Percentiles rank a stretch among this genome's conserved stretches.
Conservation (phyloP, 2,329 filamentous ascomycete species). For the Epichloe brachyelytri region DNA sequence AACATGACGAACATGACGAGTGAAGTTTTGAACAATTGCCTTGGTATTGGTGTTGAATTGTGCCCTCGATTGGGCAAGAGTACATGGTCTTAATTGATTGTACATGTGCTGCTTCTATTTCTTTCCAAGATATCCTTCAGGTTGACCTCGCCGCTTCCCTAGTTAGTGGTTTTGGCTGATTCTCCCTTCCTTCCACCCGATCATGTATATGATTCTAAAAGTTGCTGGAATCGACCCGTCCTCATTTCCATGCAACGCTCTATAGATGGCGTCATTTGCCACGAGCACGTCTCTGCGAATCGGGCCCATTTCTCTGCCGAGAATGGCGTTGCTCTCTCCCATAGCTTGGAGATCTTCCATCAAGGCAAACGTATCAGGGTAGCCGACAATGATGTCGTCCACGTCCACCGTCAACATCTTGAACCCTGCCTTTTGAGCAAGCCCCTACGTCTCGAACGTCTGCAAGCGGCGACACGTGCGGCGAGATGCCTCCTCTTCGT, state of each 20-base stretch:
- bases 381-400: slow-evolving; percentile 94
- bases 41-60: background rate
- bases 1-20: background rate
- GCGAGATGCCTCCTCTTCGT: slow-evolving; percentile 77
- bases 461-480: slow-evolving; percentile 80
- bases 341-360: slow-evolving; percentile 94
- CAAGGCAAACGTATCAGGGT: slow-evolving; percentile 75
- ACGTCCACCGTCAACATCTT: slow-evolving; percentile 94
- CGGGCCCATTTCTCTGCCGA: slow-evolving; percentile 69
- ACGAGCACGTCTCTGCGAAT: slow-evolving; percentile 74
- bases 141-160: slow-evolving; percentile 80
- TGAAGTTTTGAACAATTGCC: background rate
- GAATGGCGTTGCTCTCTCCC: slow-evolving; percentile 84
- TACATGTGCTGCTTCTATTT: slow-evolving; percentile 18
- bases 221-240: slow-evolving; percentile 74
- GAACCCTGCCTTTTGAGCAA: slow-evolving; percentile 81
- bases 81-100: background rate
- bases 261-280: slow-evolving; percentile 81
- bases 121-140: slow-evolving; percentile 64
- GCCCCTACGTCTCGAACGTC: slow-evolving; percentile 88
- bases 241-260: slow-evolving; percentile 70
- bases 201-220: slow-evolving; percentile 95
- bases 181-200: slow-evolving; percentile 86
- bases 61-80: background rate
- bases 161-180: slow-evolving; percentile 66